Base-by-base conservation (phyloP, 768 basidiomycete genomes). In the Lyophyllum semitale region DNA sequence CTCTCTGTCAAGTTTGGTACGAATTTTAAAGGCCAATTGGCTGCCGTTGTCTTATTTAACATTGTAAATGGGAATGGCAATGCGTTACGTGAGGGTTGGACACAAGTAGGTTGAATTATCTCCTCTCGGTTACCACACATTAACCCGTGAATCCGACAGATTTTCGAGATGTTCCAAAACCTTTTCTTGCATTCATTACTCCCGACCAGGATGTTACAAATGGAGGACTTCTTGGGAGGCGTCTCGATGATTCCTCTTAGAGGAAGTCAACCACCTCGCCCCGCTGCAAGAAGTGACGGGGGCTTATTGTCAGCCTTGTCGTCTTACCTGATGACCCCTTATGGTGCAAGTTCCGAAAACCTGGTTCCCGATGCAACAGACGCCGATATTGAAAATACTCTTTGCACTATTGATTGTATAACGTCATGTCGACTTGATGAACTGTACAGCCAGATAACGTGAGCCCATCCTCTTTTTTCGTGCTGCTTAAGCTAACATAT, bases 211-310 rank as follows among this genome's bases (percentile, higher is more conserved):
- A 91, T 99, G 89, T 75, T 97, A 11, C 93, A 96, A 68, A 95
- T 97, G 91, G 96, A 97, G 68, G 97, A 98, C 66, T 98, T 99
- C 75, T 81, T 98, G 8, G 94, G 94, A n/a, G 95, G 95, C 15
- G 84, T 88, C 29, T 90, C 93, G 7, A 88, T 87, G 77, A 98
- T 98, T 62, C 96, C 97, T 23, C 78, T 98, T 41, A 85, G 89
- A 57, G 85, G 92, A 22, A 83, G 82, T 59, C 81, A 85, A 59
- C 84, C 89, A 1, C 77, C 83, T 26, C 82, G 84, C 45, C 72
- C 83, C 41, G 77, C 85, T 43, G 72, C 84, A 26, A 77, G 89
- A 69, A 83, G 76, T 46, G 96, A 98, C 54, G 91, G 90, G n/a
- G 97, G 97, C 18, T 75, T 99, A 18, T 77, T 99, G 13, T 98